Conservation (phyloP, 2,329 filamentous ascomycete species). For the Lecanicillium sp. region DNA sequence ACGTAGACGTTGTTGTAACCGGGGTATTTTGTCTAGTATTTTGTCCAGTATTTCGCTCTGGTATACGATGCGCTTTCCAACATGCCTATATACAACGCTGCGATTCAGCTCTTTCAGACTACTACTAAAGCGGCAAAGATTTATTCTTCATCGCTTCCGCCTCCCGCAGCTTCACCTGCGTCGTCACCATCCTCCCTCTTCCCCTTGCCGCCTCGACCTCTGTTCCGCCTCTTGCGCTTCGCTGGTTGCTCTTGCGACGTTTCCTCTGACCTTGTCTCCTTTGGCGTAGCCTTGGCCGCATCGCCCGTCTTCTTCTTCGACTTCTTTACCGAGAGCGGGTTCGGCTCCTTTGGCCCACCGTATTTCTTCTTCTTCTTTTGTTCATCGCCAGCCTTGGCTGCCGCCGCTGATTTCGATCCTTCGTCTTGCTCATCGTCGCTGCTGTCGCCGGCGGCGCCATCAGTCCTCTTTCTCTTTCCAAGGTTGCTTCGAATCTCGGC, state of each 20-base stretch:
- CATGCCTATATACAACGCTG: background rate
- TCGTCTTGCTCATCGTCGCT: slow-evolving; percentile 26
- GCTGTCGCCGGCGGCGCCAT: slow-evolving; percentile 32
- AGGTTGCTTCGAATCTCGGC: slow-evolving; percentile 52
- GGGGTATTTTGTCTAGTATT: background rate
- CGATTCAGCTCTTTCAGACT: too few relatives aligned
- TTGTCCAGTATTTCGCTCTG: too few relatives aligned
- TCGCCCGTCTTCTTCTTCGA: slow-evolving; percentile 43
- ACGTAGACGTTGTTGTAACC: too few relatives aligned
- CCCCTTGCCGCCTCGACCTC: slow-evolving; percentile 22
- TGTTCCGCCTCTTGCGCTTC: slow-evolving; percentile 27
- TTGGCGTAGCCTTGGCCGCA: slow-evolving; percentile 14
- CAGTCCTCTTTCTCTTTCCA: slow-evolving; percentile 45
- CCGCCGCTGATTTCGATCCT: slow-evolving; percentile 6
- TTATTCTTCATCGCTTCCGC: slow-evolving; percentile 21
- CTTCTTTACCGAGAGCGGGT: slow-evolving; percentile 66
- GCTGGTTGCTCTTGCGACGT: slow-evolving; percentile 15
- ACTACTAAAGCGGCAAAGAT: background rate
- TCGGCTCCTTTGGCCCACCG: slow-evolving; percentile 60
- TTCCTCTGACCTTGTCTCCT: slow-evolving; percentile 13
- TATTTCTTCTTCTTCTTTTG: slow-evolving; percentile 46
- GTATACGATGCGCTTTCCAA: background rate
- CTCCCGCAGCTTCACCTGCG: slow-evolving; percentile 16
- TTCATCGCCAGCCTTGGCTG: slow-evolving; percentile 12
- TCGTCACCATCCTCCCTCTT: slow-evolving; percentile 16